A percentile compares a stretch with the other conserved stretches of the same genome.
phyloP scores from a whole-genome alignment of 106 monocot species.

The Dendrobium catenatum region DNA sequence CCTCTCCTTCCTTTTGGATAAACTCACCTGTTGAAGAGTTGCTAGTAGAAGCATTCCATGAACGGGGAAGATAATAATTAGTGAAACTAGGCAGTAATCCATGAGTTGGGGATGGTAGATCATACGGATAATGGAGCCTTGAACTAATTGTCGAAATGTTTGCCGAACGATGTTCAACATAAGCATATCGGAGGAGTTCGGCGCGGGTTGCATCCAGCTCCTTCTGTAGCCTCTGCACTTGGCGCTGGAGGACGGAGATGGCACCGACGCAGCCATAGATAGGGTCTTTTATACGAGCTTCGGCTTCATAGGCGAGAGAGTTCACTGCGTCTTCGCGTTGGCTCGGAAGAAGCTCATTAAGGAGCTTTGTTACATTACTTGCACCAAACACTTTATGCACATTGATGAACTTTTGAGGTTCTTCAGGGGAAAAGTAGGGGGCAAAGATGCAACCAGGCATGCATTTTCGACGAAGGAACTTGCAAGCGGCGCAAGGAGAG shows the following conservation, averaged over 20 bases:
- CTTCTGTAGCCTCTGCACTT: slow-evolving; percentile 45
- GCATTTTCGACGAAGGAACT: slow-evolving; percentile 60
- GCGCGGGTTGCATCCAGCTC: slow-evolving; percentile 48
- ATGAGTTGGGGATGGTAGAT: neutral
- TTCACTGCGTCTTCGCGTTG: slow-evolving; percentile 66
- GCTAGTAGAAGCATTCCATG: neutral
- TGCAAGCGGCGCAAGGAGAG: slow-evolving; percentile 68
- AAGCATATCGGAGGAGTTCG: slow-evolving; percentile 39
- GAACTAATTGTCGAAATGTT: neutral
- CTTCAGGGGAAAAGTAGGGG: slow-evolving; percentile 60
- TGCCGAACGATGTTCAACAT: slow-evolving; percentile 3
- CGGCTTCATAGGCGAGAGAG: slow-evolving; percentile 66
- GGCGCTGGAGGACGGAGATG: slow-evolving; percentile 51
- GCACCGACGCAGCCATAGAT: slow-evolving; percentile 64
- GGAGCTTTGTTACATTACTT: slow-evolving; percentile 59
- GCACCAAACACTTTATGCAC: slow-evolving; percentile 73
- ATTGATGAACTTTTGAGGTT: slow-evolving; percentile 55
- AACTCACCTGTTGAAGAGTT: neutral
- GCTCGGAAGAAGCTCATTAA: slow-evolving; percentile 48
- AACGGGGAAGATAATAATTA: neutral
- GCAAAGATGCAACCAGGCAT: slow-evolving; percentile 63
- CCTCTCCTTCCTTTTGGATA: neutral
- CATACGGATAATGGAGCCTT: neutral
- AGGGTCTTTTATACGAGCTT: slow-evolving; percentile 46
- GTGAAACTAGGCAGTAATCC: neutral